Conservation (phyloP, 2,329 filamentous ascomycete species). For the Zymoseptoria passerinii region DNA sequence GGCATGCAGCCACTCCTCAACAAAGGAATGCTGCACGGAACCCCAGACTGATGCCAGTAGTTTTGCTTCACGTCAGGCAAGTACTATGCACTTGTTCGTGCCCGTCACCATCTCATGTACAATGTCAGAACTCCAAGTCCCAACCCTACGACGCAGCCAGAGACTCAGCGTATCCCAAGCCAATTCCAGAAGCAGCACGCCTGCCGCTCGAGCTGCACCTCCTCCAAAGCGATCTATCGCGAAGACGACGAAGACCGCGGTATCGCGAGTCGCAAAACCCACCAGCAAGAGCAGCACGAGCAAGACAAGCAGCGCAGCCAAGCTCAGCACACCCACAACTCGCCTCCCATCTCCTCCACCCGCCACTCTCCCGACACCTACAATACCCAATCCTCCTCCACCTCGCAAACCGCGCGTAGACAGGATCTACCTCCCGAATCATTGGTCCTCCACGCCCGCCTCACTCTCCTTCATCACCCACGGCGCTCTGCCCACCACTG, state of each 20-base stretch:
- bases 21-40: background rate
- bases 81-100: too few relatives aligned
- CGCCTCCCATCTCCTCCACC: too few relatives aligned
- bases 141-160: background rate
- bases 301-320: background rate
- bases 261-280: background rate
- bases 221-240: background rate
- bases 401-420: background rate
- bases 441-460: slow-evolving; percentile 3
- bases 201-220: background rate
- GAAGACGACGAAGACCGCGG: background rate
- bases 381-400: background rate
- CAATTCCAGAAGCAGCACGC: background rate
- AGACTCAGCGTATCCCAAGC: background rate
- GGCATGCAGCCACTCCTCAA: background rate
- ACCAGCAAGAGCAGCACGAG: background rate
- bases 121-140: background rate
- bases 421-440: background rate
- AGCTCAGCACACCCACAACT: background rate
- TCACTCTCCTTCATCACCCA: slow-evolving; percentile 11
- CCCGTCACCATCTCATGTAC: background rate
- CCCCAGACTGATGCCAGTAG: background rate
- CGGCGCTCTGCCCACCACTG: slow-evolving; percentile 5
- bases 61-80: too few relatives aligned
- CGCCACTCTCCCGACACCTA: too few relatives aligned